Percentiles rank a stretch among this genome's conserved stretches.
Evolutionary conservation across 148 eudicot genomes (phyloP).

Genomic region (Cornus kousa): DNA sequence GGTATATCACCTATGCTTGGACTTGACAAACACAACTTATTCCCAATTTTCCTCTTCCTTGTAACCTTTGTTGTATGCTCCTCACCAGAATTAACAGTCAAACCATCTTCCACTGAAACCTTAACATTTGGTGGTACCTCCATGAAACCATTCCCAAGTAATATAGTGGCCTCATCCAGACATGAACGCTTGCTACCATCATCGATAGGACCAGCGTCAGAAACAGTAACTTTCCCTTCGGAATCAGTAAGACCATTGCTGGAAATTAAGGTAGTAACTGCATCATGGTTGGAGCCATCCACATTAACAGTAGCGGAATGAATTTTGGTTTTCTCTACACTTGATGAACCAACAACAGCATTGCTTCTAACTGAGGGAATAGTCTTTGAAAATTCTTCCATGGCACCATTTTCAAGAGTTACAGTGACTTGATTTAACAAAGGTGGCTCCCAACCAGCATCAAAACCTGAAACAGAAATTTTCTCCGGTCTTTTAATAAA

Average conservation of each 20-base stretch:
- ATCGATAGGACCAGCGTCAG: conserved; percentile 18
- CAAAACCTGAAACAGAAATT: conserved; percentile 7
- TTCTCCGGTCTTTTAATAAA: conserved; percentile 20
- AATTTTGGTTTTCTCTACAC: conserved; percentile 16
- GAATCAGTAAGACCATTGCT: conserved; percentile 15
- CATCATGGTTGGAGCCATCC: conserved; percentile 15
- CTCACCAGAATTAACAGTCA: conserved; percentile 17
- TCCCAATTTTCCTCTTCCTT: conserved; percentile 41
- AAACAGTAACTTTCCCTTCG: conserved; percentile 10
- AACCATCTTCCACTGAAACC: conserved; percentile 15
- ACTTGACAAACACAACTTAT: conserved; percentile 20
- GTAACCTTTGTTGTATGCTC: conserved; percentile 18
- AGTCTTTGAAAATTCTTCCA: conserved; percentile 22
- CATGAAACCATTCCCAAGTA: conserved; percentile 15
- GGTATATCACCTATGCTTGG: conserved; percentile 13
- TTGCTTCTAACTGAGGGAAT: conserved; percentile 10
- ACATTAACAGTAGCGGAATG: conserved; percentile 12
- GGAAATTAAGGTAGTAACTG: conserved; percentile 13
- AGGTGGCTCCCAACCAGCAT: conserved; percentile 15
- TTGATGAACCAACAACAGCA: conserved; percentile 17
- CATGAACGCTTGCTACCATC: conserved; percentile 23
- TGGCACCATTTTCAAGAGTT: conserved; percentile 18
- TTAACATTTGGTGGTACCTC: conserved; percentile 23
- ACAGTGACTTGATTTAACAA: conserved; percentile 16
- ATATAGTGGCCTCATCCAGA: conserved; percentile 16